A percentile compares a stretch with the other conserved stretches of the same genome.
Evolutionary conservation across 2,329 filamentous ascomycete genomes (phyloP).

Genomic region (Fusarium verticillioides): DNA sequence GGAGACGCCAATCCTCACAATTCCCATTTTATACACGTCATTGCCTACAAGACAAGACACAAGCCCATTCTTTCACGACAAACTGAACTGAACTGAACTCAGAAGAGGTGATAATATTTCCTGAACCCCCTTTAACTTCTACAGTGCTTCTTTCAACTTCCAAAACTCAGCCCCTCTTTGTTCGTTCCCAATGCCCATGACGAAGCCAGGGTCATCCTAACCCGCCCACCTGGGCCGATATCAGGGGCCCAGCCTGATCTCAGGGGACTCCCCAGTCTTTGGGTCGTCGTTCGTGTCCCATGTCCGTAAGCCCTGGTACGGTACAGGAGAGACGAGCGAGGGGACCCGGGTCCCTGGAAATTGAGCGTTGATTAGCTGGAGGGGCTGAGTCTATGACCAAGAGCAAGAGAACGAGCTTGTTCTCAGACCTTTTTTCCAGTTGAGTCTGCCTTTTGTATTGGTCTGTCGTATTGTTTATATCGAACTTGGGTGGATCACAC

Average conservation of each 20-base stretch:
- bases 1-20: constrained; percentile 29
- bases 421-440: not conserved
- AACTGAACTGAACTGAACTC: not conserved
- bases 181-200: constrained; percentile 9
- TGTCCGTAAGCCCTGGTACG: constrained; percentile 15
- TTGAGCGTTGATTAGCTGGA: constrained; percentile 33
- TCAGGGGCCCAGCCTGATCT: constrained; percentile 36
- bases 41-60: constrained; percentile 8
- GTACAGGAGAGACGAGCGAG: not conserved
- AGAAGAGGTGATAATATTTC: not conserved
- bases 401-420: constrained; percentile 3
- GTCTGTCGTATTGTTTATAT: not conserved
- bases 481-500: constrained; percentile 9
- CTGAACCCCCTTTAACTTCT: constrained; percentile 39
- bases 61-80: not conserved
- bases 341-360: constrained; percentile 41
- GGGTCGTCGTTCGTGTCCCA: constrained; percentile 33
- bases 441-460: not conserved
- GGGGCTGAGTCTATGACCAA: constrained; percentile 5
- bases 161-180: constrained; percentile 34
- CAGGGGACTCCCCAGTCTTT: constrained; percentile 38
- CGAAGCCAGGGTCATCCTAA: constrained; percentile 40
- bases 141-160: not conserved
- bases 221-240: constrained; percentile 36
- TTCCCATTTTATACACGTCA: constrained; percentile 21